Base-by-base conservation (phyloP, 1,139 yeast species). In the Trichomonascaceae sp. region DNA sequence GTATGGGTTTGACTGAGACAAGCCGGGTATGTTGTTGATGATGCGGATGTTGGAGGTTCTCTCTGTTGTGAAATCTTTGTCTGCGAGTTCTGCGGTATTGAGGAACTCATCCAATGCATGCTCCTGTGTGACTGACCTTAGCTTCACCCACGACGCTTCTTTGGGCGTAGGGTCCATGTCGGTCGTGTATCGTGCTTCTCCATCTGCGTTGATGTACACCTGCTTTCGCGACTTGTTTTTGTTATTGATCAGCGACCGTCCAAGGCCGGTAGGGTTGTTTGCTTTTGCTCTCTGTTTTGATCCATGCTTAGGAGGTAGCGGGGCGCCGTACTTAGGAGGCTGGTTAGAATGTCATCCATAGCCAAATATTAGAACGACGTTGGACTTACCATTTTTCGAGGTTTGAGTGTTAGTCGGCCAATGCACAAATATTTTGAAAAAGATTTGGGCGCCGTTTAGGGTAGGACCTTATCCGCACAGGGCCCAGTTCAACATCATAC, bases 1-100 rank as follows among this genome's bases (percentile, higher is more conserved):
- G 40, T 68, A 71, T 9, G 71, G 72, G 34, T 71, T 70, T 8
- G 23, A 13, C n/a, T 29, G 13, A 56, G 43, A 59, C 64, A 46
- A 36, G 3, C 33, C 42, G 15, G 40, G 44, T n/a, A n/a, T n/a
- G 37, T 69, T 61, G 20, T 66, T 36, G 44, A 89, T 78, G 48
- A 92, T 84, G 52, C 79, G 79, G 40, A 89, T 89, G 49, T 79
- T 84, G 35, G 79, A 75, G 37, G 75, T 71, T 50, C 79, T 75
- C 45, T 87, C 96, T 3, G 98, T 95, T 4, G 94, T 76, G 59
- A 92, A 89, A 62, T 89, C 98, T 14, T 92, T 85, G 52, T 85
- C 95, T 1, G 97, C 96, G 43, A 92, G 68, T 55, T 82, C 93
- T 1, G 98, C 98, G 8, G 97, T 87, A 51, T 75, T 79, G 51